A percentile compares a stretch with the other conserved stretches of the same genome.
phyloP scores from a whole-genome alignment of 345 rosid species.

The Mallotus nudiflorus region DNA sequence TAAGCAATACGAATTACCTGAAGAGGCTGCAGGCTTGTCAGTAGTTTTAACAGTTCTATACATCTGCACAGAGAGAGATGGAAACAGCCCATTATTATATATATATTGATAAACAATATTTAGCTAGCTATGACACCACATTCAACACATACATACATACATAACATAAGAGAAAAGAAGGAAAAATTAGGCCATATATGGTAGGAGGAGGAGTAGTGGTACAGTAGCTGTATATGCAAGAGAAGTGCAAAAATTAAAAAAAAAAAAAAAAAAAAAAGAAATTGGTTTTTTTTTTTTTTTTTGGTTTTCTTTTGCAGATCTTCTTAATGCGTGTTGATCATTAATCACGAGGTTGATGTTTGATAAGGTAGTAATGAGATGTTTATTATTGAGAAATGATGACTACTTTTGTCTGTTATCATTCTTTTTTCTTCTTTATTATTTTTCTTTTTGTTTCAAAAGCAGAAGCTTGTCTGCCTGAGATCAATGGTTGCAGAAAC shows the following conservation, averaged over 20 bases:
- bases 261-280: not conserved
- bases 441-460: conserved; percentile 26
- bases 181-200: no score
- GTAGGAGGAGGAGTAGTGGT: no score
- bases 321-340: conserved; percentile 18
- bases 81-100: not conserved
- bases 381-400: conserved; percentile 78
- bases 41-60: conserved; percentile 91
- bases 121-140: not conserved
- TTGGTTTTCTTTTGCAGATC: not conserved
- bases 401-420: conserved; percentile 53
- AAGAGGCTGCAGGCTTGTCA: conserved; percentile 78
- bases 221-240: no score
- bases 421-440: conserved; percentile 17
- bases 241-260: no score
- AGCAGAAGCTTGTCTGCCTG: conserved; percentile 43
- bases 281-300: no score
- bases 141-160: not conserved
- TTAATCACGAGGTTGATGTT: conserved; percentile 74
- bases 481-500: conserved; percentile 31
- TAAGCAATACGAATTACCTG: conserved; percentile 57
- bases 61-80: conserved; percentile 50
- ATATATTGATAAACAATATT: not conserved
- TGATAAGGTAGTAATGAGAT: conserved; percentile 46
- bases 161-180: no score